Conservation (phyloP, 352 stramenopile genomes). For the Globisporangium heterothallicum region DNA sequence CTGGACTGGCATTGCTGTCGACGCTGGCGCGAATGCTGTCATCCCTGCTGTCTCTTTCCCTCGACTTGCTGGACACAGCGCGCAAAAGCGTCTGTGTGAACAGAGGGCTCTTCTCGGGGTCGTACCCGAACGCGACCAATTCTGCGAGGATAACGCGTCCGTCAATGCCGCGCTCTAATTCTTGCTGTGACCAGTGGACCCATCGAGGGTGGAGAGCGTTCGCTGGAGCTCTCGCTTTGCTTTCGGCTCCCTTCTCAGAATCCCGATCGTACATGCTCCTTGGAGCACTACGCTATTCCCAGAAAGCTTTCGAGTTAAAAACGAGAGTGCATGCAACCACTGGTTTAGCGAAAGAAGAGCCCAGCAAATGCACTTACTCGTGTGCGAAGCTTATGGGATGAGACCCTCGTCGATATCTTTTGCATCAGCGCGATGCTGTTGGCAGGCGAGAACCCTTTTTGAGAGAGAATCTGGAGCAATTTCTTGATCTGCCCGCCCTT, state of each 20-base stretch:
- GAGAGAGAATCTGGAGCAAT: constrained; percentile 39
- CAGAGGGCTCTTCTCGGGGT: constrained; percentile 41
- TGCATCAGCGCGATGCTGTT: constrained; percentile 56
- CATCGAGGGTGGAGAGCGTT: constrained; percentile 48
- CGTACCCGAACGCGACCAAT: constrained; percentile 42
- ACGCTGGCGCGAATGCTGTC: constrained; percentile 6
- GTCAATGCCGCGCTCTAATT: constrained; percentile 53
- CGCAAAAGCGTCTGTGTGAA: constrained; percentile 47
- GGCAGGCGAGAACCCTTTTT: constrained; percentile 60
- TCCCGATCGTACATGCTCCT: constrained; percentile 36
- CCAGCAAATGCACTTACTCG: constrained; percentile 23
- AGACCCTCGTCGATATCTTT: constrained; percentile 45
- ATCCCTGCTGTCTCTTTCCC: constrained; percentile 11
- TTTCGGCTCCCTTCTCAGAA: constrained; percentile 7
- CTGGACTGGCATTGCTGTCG: constrained; percentile 14
- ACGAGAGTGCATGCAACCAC: constrained; percentile 5
- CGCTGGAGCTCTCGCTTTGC: constrained; percentile 5
- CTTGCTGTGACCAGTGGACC: constrained; percentile 61
- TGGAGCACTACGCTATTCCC: constrained; percentile 26
- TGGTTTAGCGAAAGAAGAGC: neutral
- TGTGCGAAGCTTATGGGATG: constrained; percentile 38
- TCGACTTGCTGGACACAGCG: neutral
- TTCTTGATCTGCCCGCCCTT: constrained; percentile 35
- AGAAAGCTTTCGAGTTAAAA: neutral
- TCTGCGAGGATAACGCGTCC: constrained; percentile 50